Evolutionary conservation across 495 filamentous ascomycete genomes (phyloP), one percentile per base, ranked within the genome.

Genomic region (Pseudevernia furfuracea): DNA sequence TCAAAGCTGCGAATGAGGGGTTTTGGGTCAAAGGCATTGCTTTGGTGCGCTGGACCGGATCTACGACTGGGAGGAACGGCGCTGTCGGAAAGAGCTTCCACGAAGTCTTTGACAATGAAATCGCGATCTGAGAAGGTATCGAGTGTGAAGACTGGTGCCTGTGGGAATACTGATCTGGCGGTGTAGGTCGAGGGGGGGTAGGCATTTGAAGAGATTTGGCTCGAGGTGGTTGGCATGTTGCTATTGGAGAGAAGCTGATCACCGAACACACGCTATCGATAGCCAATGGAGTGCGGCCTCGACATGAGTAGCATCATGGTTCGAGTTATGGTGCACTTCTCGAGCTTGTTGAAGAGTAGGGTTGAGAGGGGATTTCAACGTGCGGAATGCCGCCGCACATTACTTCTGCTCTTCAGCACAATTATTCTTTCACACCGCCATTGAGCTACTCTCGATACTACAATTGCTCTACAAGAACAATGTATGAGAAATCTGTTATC

Each of bases 91-190:
- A 99, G 89, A 14, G 87, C 80, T 71, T 99, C 95, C 66, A 99
- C 85, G 70, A 99, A 97, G 74, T 97, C 95, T 71, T 94, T 90
- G 65, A 96, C 95, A 67, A 97, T 96, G 76, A 96, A 99, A 77
- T 97, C 94, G 28, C 80, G 80, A 63, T 78, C 76, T 55, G 90
- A 93, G 79, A 97, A 96, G 74, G 90, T 89, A 28, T 95, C 90
- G 67, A 96, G 81, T 10, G 84, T 89, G 78, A 96, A 96, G 74
- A 81, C 85, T 55, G 89, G 89, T 28, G 88, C 89, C 71, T 84
- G 82, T 55, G 87, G 88, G 74, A 91, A 92, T 69, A 92, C 80
- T 48, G 87, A 78, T 74, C 87, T 83, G 57, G 71, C 69, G 14
- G 77, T 66, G 66, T 75, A 69, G 67, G 67, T 77, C 36, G 76